Percentiles rank a stretch among this genome's conserved stretches.
These are phyloP conservation scores for Protea cynaroides DNA, from an alignment of 164 flowering plant genomes.

Conservation along the genomic window DNA sequence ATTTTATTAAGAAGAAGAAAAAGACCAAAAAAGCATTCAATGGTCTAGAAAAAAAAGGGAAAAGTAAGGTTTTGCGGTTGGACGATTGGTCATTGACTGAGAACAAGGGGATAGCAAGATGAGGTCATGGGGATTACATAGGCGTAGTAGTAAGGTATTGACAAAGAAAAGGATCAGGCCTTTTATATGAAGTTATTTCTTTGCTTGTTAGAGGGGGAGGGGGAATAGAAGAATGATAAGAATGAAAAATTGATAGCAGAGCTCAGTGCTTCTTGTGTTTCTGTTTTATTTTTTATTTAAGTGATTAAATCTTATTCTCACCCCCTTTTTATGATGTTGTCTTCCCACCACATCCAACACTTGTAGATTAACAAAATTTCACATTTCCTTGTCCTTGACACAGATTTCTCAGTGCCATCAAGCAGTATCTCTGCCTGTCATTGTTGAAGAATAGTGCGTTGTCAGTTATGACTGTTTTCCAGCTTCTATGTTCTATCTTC, in stretches of 20 bases:
- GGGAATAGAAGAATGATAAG: background rate
- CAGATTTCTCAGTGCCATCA: slow-evolving; percentile 89
- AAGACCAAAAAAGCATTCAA: too few species aligned
- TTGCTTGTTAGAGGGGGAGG: background rate
- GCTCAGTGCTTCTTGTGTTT: background rate
- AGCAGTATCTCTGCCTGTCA: slow-evolving; percentile 90
- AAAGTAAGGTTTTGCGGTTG: too few species aligned
- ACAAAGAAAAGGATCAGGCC: too few species aligned
- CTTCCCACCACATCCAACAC: too few species aligned
- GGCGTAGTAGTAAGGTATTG: too few species aligned
- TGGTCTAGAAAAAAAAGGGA: too few species aligned
- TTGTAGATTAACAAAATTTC: background rate
- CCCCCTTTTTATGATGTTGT: too few species aligned
- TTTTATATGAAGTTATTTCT: too few species aligned
- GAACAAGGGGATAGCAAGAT: too few species aligned
- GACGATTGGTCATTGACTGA: too few species aligned
- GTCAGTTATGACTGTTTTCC: slow-evolving; percentile 95
- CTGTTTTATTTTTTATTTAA: background rate
- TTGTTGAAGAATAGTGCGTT: slow-evolving; percentile 95
- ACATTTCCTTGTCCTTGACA: slow-evolving; percentile 10
- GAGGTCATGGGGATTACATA: too few species aligned
- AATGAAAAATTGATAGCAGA: background rate
- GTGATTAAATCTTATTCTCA: background rate
- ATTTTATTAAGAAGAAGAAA: too few species aligned
- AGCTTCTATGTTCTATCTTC: slow-evolving; percentile 89